Evolutionary conservation across 805 yeast species (phyloP).

Genomic region (Kodamaea hsintzibuensis): DNA sequence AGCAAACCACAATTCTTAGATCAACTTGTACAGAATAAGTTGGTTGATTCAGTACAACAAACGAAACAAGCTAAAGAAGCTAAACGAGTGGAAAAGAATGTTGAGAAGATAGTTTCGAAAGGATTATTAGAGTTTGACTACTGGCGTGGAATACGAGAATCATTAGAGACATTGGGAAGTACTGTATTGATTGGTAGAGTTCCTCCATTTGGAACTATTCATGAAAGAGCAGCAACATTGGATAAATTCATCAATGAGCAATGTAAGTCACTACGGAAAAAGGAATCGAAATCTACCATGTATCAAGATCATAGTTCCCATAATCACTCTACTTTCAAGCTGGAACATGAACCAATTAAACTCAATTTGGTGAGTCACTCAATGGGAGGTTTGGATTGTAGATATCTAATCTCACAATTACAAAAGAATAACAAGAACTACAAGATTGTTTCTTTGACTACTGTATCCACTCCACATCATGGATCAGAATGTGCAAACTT

Average conservation of each 20-base stretch:
- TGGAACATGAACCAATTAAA: constrained; percentile 36
- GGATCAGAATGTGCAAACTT: constrained; percentile 85
- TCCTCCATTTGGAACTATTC: constrained; percentile 78
- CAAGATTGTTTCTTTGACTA: constrained; percentile 72
- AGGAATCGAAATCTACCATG: constrained; percentile 12
- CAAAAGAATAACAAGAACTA: constrained; percentile 42
- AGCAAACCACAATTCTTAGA: constrained; percentile 17
- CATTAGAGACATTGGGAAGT: constrained; percentile 61
- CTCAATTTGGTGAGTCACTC: constrained; percentile 85
- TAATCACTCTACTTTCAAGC: constrained; percentile 2
- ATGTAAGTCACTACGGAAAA: constrained; percentile 20
- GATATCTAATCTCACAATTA: constrained; percentile 67
- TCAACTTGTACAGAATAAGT: constrained; percentile 10
- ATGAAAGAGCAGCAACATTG: constrained; percentile 62
- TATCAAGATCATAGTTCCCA: constrained; percentile 6
- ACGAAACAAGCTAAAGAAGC: constrained; percentile 10
- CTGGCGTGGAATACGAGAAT: constrained; percentile 78
- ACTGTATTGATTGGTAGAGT: constrained; percentile 72
- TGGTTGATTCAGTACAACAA: not conserved
- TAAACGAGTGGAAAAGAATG: constrained; percentile 12
- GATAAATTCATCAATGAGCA: constrained; percentile 41
- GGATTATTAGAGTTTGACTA: constrained; percentile 51
- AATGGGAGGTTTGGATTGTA: constrained; percentile 90
- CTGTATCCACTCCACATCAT: constrained; percentile 84
- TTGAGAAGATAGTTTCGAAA: constrained; percentile 3